These are phyloP conservation scores for Populus hybrid DNA, from an alignment of 441 rosid genomes.

Conservation along the genomic window DNA sequence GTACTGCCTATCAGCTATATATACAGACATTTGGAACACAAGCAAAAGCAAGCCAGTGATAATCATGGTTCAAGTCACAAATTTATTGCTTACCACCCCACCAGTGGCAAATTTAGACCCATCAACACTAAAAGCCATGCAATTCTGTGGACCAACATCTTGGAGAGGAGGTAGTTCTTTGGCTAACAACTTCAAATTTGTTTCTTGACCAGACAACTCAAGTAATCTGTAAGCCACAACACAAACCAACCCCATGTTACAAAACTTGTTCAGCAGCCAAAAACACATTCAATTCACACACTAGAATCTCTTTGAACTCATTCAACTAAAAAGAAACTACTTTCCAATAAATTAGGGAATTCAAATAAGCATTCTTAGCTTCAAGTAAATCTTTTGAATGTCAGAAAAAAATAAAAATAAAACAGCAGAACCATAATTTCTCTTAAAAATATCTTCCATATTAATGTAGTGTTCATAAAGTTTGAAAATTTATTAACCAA, in stretches of 20 bases:
- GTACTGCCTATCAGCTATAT: neutral
- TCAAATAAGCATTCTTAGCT: neutral
- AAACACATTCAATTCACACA: neutral
- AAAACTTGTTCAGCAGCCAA: neutral
- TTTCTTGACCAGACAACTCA: conserved; percentile 56
- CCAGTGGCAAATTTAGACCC: conserved; percentile 89
- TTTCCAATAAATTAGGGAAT: neutral
- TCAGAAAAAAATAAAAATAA: neutral
- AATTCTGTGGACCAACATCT: conserved; percentile 74
- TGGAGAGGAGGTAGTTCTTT: conserved; percentile 59
- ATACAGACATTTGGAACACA: neutral
- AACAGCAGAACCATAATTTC: neutral
- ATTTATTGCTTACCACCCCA: conserved; percentile 61
- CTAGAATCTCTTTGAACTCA: neutral
- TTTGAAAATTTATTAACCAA: neutral
- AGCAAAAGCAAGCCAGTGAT: neutral
- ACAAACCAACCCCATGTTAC: conserved; percentile 2
- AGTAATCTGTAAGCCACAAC: conserved; percentile 50
- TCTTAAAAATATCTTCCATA: neutral
- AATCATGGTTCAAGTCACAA: neutral
- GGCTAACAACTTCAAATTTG: conserved; percentile 42
- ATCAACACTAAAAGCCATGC: conserved; percentile 84
- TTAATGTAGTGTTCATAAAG: neutral
- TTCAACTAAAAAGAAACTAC: neutral
- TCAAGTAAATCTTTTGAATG: neutral